Conservation (phyloP, 1,284 basidiomycete genomes). For the Laetiporus sulphureus region DNA sequence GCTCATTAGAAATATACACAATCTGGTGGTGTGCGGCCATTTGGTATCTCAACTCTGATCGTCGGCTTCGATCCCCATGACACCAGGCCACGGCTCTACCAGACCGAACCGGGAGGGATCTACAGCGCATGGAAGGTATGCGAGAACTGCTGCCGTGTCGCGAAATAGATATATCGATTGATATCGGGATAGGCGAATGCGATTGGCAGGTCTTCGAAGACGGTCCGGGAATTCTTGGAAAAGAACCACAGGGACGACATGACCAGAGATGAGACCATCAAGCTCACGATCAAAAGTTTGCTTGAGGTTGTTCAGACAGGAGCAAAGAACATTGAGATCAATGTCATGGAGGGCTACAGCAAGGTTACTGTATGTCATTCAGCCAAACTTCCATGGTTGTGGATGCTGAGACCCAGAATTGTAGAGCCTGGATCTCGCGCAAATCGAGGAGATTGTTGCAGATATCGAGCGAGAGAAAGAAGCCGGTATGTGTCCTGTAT, state of each 20-base stretch:
- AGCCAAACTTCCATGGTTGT: slow-evolving; percentile 3
- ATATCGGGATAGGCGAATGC: slow-evolving; percentile 74
- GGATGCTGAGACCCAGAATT: background rate
- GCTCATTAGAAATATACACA: slow-evolving; percentile 84
- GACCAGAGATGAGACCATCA: slow-evolving; percentile 85
- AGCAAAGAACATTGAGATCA: slow-evolving; percentile 98
- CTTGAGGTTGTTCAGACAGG: slow-evolving; percentile 99
- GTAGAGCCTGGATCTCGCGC: slow-evolving; percentile 77
- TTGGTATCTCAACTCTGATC: slow-evolving; percentile 96
- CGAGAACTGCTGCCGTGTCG: background rate
- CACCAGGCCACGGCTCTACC: slow-evolving; percentile 83
- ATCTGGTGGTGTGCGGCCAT: slow-evolving; percentile 97
- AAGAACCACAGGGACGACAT: slow-evolving; percentile 97
- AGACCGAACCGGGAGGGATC: slow-evolving; percentile 97
- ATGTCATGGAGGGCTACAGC: slow-evolving; percentile 91
- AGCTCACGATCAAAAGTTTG: slow-evolving; percentile 92
- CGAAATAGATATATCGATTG: background rate
- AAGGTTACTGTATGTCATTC: slow-evolving; percentile 69
- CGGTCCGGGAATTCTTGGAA: slow-evolving; percentile 97
- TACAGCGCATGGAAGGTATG: slow-evolving; percentile 97
- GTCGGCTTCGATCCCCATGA: slow-evolving; percentile 97
- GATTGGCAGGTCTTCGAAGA: slow-evolving; percentile 96
- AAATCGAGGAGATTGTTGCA: slow-evolving; percentile 87
- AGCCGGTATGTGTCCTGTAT: slow-evolving; percentile 52
- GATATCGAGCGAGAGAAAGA: slow-evolving; percentile 96